These are phyloP conservation scores for Periconia sp. DNA, from an alignment of 2,329 filamentous ascomycete species.

Conservation along the genomic window DNA sequence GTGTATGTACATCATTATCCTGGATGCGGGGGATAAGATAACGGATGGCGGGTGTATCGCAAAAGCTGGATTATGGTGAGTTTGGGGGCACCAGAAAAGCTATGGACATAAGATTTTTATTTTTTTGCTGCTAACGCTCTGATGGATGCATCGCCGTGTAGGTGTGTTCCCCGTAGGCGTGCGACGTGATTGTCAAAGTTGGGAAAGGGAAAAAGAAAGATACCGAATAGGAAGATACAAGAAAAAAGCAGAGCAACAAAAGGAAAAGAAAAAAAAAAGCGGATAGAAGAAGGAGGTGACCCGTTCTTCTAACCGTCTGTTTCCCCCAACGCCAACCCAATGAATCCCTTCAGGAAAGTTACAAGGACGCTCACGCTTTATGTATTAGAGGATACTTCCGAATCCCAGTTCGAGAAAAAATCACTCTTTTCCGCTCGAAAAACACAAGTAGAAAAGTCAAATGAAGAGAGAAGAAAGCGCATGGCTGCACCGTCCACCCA, in stretches of 20 bases:
- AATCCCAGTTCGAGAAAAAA: background rate
- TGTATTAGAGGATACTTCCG: background rate
- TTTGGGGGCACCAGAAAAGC: too few relatives aligned
- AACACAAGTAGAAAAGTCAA: background rate
- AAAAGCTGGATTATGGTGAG: too few relatives aligned
- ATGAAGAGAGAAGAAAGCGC: background rate
- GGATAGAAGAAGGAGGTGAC: background rate
- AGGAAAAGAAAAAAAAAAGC: background rate
- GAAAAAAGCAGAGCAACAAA: background rate
- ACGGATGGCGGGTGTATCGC: too few relatives aligned
- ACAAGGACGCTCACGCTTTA: background rate
- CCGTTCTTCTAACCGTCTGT: background rate
- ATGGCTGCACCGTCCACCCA: background rate
- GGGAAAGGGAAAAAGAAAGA: constrained; percentile 1
- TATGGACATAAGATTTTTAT: background rate
- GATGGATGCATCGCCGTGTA: background rate
- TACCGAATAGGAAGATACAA: background rate
- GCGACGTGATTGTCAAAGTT: constrained; percentile 3
- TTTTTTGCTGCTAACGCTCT: background rate
- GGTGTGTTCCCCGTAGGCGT: background rate
- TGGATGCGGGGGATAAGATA: too few relatives aligned
- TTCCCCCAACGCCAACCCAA: background rate
- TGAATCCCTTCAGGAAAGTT: background rate
- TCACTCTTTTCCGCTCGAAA: background rate
- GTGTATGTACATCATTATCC: too few relatives aligned